Evolutionary conservation across 768 basidiomycete genomes (phyloP).

Genomic region (Crepidotus variabilis): DNA sequence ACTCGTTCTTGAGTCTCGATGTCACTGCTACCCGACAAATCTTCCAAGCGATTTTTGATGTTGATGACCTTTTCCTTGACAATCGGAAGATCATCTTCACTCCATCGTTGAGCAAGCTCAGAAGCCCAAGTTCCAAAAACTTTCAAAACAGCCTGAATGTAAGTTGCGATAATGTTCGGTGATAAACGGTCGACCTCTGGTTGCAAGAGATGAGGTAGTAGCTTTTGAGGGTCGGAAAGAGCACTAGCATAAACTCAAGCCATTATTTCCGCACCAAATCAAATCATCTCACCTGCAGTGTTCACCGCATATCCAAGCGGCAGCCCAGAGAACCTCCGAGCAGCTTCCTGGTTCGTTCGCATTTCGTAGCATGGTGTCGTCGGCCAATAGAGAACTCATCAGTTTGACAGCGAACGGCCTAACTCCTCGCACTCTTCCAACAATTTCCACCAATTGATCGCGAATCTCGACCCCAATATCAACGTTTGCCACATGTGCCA

Average conservation of each 20-base stretch:
- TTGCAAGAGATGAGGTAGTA: constrained; percentile 67
- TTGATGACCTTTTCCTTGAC: constrained; percentile 62
- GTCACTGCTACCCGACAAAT: constrained; percentile 58
- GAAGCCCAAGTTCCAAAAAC: constrained; percentile 85
- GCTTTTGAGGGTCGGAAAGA: constrained; percentile 71
- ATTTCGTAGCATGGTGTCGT: constrained; percentile 69
- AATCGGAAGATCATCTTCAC: constrained; percentile 62
- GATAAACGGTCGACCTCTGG: constrained; percentile 51
- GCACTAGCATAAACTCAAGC: constrained; percentile 44
- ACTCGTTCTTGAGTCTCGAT: constrained; percentile 94
- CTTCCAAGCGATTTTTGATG: constrained; percentile 52
- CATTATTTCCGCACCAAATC: background rate
- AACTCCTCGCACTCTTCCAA: constrained; percentile 73
- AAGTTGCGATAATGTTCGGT: constrained; percentile 69
- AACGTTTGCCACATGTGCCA: constrained; percentile 83
- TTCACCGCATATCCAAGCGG: constrained; percentile 96
- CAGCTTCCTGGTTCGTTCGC: constrained; percentile 71
- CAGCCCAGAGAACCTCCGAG: constrained; percentile 86
- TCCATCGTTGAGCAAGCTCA: constrained; percentile 74
- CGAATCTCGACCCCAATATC: constrained; percentile 75
- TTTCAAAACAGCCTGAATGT: constrained; percentile 80
- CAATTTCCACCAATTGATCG: constrained; percentile 84
- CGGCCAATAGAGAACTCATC: constrained; percentile 77
- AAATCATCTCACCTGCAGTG: constrained; percentile 70
- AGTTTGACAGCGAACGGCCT: constrained; percentile 79